These are phyloP conservation scores for Talaromyces stipitatus DNA, from an alignment of 495 filamentous ascomycete species.

Conservation along the genomic window DNA sequence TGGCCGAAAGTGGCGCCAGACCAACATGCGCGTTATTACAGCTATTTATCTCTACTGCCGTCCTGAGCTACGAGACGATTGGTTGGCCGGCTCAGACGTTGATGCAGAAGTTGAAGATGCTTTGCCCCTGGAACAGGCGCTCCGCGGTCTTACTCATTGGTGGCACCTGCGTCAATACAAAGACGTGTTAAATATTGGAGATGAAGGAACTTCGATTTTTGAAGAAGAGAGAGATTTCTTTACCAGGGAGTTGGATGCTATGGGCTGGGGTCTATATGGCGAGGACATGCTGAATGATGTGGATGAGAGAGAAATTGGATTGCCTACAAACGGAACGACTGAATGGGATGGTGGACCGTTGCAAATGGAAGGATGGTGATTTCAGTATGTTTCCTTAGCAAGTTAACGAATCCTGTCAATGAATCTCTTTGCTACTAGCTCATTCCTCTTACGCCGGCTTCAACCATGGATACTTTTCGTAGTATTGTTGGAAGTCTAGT, in stretches of 20 bases:
- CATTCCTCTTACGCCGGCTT: too few relatives aligned
- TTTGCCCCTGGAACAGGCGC: conserved; percentile 79
- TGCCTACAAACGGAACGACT: conserved; percentile 26
- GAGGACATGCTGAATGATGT: conserved; percentile 27
- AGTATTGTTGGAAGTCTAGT: not conserved
- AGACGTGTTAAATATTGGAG: conserved; percentile 68
- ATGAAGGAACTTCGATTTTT: conserved; percentile 40
- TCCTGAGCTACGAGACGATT: conserved; percentile 90
- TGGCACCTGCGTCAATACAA: conserved; percentile 78
- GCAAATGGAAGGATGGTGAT: conserved; percentile 35
- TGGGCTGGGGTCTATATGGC: conserved; percentile 49
- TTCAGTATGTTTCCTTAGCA: too few relatives aligned
- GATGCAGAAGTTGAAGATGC: conserved; percentile 91
- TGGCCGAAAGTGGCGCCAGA: conserved; percentile 94
- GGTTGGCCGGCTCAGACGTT: conserved; percentile 84
- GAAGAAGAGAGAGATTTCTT: conserved; percentile 88
- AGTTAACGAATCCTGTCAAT: too few relatives aligned
- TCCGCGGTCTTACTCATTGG: conserved; percentile 84
- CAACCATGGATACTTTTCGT: not conserved
- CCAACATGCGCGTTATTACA: conserved; percentile 97
- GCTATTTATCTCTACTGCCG: conserved; percentile 89
- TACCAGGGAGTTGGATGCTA: conserved; percentile 75
- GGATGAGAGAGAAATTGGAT: conserved; percentile 38
- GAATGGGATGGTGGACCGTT: conserved; percentile 42
- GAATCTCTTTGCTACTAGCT: too few relatives aligned